phyloP scores from a whole-genome alignment of 164 flowering plant genomes.

The Aristolochia contorta region DNA sequence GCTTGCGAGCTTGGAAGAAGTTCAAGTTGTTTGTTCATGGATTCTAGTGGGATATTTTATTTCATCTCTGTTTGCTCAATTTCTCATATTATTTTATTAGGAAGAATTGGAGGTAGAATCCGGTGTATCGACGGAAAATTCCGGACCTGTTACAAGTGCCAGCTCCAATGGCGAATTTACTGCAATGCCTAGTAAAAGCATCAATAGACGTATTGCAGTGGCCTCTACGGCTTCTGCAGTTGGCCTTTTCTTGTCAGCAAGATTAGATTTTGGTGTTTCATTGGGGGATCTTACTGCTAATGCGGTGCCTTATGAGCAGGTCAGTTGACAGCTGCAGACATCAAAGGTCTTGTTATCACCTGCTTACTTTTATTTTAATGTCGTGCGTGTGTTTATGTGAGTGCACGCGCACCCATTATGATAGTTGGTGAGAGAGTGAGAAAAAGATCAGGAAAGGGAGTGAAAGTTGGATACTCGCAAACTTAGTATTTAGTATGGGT shows the following conservation, averaged over 20 bases:
- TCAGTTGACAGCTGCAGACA: slow-evolving; percentile 12
- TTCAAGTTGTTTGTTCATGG: not conserved
- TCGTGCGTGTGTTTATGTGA: too few species aligned
- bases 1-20: not conserved
- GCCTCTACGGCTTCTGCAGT: slow-evolving; percentile 54
- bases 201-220: slow-evolving; percentile 49
- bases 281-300: slow-evolving; percentile 70
- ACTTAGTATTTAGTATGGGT: too few species aligned
- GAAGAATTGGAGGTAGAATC: slow-evolving; percentile 28
- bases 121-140: slow-evolving; percentile 10
- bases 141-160: slow-evolving; percentile 18
- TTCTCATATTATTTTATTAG: slow-evolving; percentile 16
- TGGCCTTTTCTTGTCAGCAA: slow-evolving; percentile 52
- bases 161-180: slow-evolving; percentile 25
- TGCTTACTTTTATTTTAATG: not conserved
- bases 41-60: not conserved
- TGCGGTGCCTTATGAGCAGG: slow-evolving; percentile 85
- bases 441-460: too few species aligned
- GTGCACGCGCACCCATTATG: too few species aligned
- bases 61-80: not conserved
- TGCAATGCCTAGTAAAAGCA: slow-evolving; percentile 44
- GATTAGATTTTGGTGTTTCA: slow-evolving; percentile 84
- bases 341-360: too few species aligned
- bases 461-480: too few species aligned
- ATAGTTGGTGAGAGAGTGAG: too few species aligned